Percentiles rank a stretch among this genome's conserved stretches.
Evolutionary conservation across 208 protist species (phyloP).

Genomic region (Trichomonas vaginalis): DNA sequence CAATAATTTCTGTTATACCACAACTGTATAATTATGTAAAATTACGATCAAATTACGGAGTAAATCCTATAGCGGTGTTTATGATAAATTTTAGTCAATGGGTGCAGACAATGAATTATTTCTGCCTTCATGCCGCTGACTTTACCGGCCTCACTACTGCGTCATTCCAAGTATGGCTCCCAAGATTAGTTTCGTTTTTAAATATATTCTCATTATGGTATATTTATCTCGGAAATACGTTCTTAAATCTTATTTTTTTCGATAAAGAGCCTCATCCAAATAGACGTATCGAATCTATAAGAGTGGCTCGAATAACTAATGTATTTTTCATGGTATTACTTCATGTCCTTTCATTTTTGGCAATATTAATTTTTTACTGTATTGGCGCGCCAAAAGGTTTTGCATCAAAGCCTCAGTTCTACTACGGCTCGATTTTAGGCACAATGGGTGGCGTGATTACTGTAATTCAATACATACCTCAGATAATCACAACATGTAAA

Average conservation of each 20-base stretch:
- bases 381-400: background rate
- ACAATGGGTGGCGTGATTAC: background rate
- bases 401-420: background rate
- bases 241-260: background rate
- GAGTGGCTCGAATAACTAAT: background rate
- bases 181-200: background rate
- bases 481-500: background rate
- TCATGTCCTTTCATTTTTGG: background rate
- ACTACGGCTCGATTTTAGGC: background rate
- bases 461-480: background rate
- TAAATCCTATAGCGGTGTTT: background rate
- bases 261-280: background rate
- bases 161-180: background rate
- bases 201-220: background rate
- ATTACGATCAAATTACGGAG: background rate
- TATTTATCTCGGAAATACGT: background rate
- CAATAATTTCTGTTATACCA: background rate
- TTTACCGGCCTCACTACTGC: background rate
- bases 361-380: background rate
- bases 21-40: background rate
- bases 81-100: background rate
- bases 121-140: background rate
- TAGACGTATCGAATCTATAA: background rate
- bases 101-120: background rate
- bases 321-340: background rate